These are phyloP conservation scores for Ophiostoma ulmi DNA, from an alignment of 2,329 filamentous ascomycete genomes.

Conservation along the genomic window DNA sequence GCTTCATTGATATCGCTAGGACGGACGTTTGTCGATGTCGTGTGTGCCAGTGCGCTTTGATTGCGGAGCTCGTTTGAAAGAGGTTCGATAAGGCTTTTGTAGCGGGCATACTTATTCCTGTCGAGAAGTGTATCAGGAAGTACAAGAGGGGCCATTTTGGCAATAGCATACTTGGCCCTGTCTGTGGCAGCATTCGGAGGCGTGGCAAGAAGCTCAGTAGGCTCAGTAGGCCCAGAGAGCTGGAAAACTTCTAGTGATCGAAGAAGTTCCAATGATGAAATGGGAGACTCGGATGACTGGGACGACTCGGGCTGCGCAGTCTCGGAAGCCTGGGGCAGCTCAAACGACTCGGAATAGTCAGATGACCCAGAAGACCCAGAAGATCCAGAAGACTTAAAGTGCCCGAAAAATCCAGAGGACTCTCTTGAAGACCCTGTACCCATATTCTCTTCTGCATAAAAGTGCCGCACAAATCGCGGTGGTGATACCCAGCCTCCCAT, in stretches of 20 bases:
- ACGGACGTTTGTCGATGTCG: not conserved
- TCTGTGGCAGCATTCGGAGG: not conserved
- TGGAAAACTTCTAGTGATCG: too few relatives aligned
- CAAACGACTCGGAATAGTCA: too few relatives aligned
- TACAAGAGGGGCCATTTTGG: not conserved
- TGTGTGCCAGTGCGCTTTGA: not conserved
- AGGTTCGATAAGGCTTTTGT: not conserved
- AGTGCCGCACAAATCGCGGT: not conserved
- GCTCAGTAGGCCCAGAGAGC: not conserved
- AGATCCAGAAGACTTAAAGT: not conserved
- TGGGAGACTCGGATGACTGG: not conserved
- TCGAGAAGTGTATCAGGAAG: not conserved
- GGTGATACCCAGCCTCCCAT: conserved; percentile 3
- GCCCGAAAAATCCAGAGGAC: not conserved
- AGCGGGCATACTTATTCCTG: not conserved
- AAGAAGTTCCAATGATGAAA: too few relatives aligned
- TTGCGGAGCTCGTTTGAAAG: not conserved
- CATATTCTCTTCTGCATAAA: not conserved
- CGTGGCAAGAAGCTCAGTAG: too few relatives aligned
- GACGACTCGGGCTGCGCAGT: too few relatives aligned
- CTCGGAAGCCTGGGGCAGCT: too few relatives aligned
- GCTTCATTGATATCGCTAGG: not conserved
- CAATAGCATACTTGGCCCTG: not conserved
- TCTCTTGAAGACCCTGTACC: not conserved
- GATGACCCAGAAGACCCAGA: too few relatives aligned